Percentiles rank a stretch among this genome's conserved stretches.
Evolutionary conservation across 2,329 filamentous ascomycete genomes (phyloP).

Genomic region (Penicillium sp.): DNA sequence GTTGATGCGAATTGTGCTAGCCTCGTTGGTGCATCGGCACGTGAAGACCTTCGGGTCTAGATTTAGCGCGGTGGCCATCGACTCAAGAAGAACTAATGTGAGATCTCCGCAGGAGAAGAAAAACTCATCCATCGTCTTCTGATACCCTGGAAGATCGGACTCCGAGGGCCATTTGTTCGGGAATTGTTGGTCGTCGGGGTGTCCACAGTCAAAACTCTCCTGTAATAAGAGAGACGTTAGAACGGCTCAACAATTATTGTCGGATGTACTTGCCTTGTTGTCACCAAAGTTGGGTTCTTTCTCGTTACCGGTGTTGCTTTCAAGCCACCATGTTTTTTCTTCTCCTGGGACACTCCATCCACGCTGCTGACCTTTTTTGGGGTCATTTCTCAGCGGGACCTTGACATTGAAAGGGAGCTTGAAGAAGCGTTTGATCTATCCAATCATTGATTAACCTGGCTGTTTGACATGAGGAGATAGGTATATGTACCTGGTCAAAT

Average conservation of each 20-base stretch:
- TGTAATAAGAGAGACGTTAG: not conserved
- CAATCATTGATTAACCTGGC: not conserved
- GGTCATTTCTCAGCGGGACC: not conserved
- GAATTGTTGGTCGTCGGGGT: slow-evolving; percentile 3
- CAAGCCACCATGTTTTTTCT: slow-evolving; percentile 2
- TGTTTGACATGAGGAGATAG: not conserved
- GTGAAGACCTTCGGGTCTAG: not conserved
- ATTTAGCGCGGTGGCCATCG: not conserved
- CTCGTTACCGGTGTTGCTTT: not conserved
- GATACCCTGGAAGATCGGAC: slow-evolving; percentile 3
- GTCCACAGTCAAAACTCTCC: slow-evolving; percentile 10
- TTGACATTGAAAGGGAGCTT: not conserved
- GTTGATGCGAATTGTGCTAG: slow-evolving; percentile 12
- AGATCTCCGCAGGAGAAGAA: slow-evolving; percentile 6
- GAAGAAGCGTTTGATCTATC: not conserved
- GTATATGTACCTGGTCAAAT: not conserved
- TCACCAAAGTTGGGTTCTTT: not conserved
- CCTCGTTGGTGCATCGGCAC: slow-evolving; percentile 1
- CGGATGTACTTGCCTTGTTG: not conserved
- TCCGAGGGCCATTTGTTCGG: slow-evolving; percentile 10
- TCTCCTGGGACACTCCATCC: slow-evolving; percentile 1
- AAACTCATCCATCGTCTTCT: slow-evolving; percentile 5
- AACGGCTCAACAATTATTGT: not conserved
- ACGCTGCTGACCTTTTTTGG: not conserved
- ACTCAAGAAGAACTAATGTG: slow-evolving; percentile 1